Evolutionary conservation across 306 rosid genomes (phyloP).

Genomic region (Rubus parviflorus): DNA sequence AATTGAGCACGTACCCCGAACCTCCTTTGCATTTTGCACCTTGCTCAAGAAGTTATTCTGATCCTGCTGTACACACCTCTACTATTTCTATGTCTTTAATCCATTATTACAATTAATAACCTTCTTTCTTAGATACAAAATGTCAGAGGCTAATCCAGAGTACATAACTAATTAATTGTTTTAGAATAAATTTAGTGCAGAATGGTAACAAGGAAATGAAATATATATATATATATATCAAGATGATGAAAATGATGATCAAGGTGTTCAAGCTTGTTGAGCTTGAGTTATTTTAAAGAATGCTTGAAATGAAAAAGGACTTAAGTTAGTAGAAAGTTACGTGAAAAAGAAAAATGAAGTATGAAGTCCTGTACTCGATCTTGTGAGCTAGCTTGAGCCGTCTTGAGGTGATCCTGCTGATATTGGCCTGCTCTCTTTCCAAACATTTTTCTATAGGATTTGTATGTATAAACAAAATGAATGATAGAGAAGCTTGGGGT

Average conservation of each 20-base stretch:
- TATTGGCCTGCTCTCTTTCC: constrained; percentile 22
- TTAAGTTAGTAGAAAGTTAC: neutral
- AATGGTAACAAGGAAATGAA: no score
- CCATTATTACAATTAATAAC: no score
- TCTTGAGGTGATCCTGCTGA: constrained; percentile 35
- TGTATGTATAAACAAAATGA: neutral
- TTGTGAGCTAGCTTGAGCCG: neutral
- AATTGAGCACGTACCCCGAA: no score
- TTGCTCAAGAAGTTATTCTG: no score
- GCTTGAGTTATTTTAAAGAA: neutral
- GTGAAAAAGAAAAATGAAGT: neutral
- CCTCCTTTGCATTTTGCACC: no score
- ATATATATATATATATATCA: no score
- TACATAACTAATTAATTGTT: no score
- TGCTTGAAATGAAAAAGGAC: neutral
- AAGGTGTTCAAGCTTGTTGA: constrained; percentile 27
- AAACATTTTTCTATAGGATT: neutral
- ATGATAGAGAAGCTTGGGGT: neutral
- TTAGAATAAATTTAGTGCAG: no score
- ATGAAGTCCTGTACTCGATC: neutral
- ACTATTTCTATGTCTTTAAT: no score
- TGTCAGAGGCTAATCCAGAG: no score
- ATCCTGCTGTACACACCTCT: no score
- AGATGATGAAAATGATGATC: constrained; percentile 20
- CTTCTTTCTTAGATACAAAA: no score